Base-by-base conservation (phyloP, 805 yeast genomes). In the Hanseniaspora valbyensis region DNA sequence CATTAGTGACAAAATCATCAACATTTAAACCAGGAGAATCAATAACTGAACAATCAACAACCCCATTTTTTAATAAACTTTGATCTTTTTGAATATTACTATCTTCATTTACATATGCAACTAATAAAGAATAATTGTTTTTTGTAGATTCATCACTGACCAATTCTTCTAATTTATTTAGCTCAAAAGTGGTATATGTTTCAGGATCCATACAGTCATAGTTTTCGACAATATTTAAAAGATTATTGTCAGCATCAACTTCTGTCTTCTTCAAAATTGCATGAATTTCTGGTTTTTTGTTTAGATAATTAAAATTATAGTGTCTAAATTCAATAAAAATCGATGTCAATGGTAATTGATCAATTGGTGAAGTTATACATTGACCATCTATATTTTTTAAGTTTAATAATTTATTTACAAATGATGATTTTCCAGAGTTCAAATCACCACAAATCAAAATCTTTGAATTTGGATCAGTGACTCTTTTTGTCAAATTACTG, bases 11-110 rank as follows among this genome's bases (percentile, higher is more conserved):
- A 58, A 82, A 83, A 4, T 92, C 84, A 59, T 90, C 96, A 73
- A 88, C 74, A 63, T 92, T 92, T 52, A 92, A 71, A 0, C 99
- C 99, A 0, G 99, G 99, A 0, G 97, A 96, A 68, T 92, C 99
- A 49, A 92, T 92, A 54, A 92, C 70, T 22, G 89, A 78, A 52
- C 92, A 88, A 60, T 92, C 96, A 37, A 90, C 86, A 9, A 87
- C 83, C 2, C 96, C 97, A 63, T 92, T 92, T 53, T 81, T 76
- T 53, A 92, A 69, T 49, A 92, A 68, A 58, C 94, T 82, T 57
- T 77, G 77, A 42, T 78, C 78, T 1, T 76, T 67, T 2, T 80
- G 73, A 7, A 10, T 24, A 7, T 33, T 14, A 2, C 10, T 21
- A 13, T 29, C 30, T 61, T 92, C 98, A 42, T 80, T 75, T 19